Evolutionary conservation across 495 filamentous ascomycete species (phyloP).

Genomic region (Daldinia vernicosa): DNA sequence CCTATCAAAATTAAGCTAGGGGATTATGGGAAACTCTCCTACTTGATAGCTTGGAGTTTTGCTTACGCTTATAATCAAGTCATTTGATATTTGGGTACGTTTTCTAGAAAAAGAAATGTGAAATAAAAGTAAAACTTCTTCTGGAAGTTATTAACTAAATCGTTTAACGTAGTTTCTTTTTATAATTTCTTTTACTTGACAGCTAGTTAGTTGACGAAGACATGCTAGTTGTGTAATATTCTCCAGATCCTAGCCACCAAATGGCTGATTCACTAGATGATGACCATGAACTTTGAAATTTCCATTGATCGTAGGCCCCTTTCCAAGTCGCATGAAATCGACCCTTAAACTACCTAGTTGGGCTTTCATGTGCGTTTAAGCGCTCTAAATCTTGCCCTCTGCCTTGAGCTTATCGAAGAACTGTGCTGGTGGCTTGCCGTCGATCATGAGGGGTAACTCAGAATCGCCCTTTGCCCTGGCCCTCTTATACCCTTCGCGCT

Average conservation of each 20-base stretch:
- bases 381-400: background rate
- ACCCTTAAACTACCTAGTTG: background rate
- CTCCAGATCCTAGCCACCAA: too few relatives aligned
- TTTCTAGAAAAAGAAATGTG: background rate
- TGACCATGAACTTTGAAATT: background rate
- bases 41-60: too few relatives aligned
- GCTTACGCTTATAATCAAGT: background rate
- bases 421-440: background rate
- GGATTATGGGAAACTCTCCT: too few relatives aligned
- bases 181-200: background rate
- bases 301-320: background rate
- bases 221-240: too few relatives aligned
- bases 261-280: too few relatives aligned
- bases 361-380: background rate
- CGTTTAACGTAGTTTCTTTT: background rate
- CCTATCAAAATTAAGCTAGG: too few relatives aligned
- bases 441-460: background rate
- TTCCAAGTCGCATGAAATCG: background rate
- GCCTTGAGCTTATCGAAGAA: background rate
- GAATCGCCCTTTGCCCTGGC: background rate
- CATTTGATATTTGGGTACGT: background rate
- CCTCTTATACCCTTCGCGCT: background rate
- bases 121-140: background rate
- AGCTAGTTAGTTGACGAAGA: too few relatives aligned
- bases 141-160: background rate